Conservation (phyloP, 1,284 basidiomycete species). For the Trametes versicolor region DNA sequence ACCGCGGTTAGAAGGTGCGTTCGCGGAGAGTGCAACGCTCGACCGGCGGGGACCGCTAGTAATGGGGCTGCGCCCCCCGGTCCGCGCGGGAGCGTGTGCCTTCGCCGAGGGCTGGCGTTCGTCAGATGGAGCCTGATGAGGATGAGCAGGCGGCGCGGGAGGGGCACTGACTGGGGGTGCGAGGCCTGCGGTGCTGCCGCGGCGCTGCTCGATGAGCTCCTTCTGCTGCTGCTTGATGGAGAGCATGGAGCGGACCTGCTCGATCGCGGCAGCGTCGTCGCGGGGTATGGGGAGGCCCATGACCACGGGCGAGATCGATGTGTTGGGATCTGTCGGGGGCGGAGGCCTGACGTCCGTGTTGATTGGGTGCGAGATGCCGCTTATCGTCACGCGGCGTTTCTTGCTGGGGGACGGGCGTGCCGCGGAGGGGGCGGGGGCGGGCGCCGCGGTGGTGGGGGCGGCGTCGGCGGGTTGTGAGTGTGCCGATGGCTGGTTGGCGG, state of each 20-base stretch:
- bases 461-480: conserved; percentile 18
- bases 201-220: conserved; percentile 71
- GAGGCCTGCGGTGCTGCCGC: conserved; percentile 63
- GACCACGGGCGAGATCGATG: conserved; percentile 72
- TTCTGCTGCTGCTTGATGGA: conserved; percentile 76
- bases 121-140: conserved; percentile 26
- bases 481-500: conserved; percentile 32
- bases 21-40: conserved; percentile 39
- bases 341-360: conserved; percentile 59
- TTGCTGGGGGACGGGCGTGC: conserved; percentile 65
- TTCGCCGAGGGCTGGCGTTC: conserved; percentile 33
- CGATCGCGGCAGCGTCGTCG: conserved; percentile 65
- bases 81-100: conserved; percentile 26
- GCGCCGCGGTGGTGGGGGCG: conserved; percentile 15
- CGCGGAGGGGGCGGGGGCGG: conserved; percentile 46
- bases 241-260: conserved; percentile 71
- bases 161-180: conserved; percentile 41
- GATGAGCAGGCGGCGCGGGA: conserved; percentile 31
- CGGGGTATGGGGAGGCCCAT: conserved; percentile 67
- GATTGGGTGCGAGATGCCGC: conserved; percentile 63
- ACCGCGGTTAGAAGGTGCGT: conserved; percentile 31
- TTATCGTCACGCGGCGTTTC: conserved; percentile 76
- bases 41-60: conserved; percentile 38
- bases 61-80: conserved; percentile 50
- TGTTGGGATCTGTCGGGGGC: conserved; percentile 49